Percentiles rank a stretch among this genome's conserved stretches.
Conservation (phyloP, 176 grass and related monocot genomes). For the Avena atlantica region DNA sequence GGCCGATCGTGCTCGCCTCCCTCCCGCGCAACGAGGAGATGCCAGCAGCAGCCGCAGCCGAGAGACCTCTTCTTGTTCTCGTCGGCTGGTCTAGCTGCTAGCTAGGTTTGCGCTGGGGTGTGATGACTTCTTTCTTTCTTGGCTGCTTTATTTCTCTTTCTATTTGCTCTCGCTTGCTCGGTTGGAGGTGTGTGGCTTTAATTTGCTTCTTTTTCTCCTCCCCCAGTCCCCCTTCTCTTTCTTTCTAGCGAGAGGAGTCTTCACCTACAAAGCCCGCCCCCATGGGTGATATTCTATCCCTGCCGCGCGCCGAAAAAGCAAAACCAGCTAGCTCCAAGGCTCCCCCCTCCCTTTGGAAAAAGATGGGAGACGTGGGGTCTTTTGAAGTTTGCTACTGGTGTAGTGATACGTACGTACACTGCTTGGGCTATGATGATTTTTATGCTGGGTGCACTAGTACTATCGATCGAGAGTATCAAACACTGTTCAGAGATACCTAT, state of each 20-base stretch:
- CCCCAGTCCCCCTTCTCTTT: background rate
- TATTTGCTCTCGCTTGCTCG: constrained; percentile 21
- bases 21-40: constrained; percentile 34
- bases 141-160: constrained; percentile 36
- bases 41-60: background rate
- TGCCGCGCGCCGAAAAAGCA: constrained; percentile 35
- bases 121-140: constrained; percentile 29
- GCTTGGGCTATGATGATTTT: background rate
- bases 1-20: constrained; percentile 22
- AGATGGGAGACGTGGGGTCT: constrained; percentile 37
- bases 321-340: constrained; percentile 43
- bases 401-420: background rate
- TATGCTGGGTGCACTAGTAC: background rate
- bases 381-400: constrained; percentile 14
- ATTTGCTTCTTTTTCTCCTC: constrained; percentile 27
- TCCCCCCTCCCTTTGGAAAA: constrained; percentile 50
- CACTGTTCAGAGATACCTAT: background rate
- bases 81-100: background rate
- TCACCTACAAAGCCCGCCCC: constrained; percentile 50
- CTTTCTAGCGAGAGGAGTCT: constrained; percentile 44
- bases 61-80: constrained; percentile 19
- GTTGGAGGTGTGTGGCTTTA: constrained; percentile 32
- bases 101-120: constrained; percentile 27
- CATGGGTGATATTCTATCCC: constrained; percentile 75
- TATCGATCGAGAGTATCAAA: background rate